These are phyloP conservation scores for Xylaria curta DNA, from an alignment of 495 filamentous ascomycete species.

Conservation along the genomic window DNA sequence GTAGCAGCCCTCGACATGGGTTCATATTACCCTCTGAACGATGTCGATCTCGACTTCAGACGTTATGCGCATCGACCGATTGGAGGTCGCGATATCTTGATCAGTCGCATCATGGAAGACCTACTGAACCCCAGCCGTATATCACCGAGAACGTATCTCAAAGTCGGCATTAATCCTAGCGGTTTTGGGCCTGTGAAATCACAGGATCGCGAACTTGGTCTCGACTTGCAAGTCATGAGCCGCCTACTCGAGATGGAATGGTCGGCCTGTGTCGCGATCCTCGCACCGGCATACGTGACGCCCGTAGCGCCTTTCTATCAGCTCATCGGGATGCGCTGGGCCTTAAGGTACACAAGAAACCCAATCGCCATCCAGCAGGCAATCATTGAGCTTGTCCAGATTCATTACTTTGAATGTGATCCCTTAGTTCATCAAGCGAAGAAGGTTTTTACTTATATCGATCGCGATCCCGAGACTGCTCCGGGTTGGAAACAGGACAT, in stretches of 20 bases:
- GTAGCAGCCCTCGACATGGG: constrained; percentile 29
- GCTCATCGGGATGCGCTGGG: neutral
- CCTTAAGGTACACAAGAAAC: neutral
- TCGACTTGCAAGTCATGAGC: constrained; percentile 38
- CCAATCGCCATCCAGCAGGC: constrained; percentile 18
- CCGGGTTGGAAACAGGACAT: constrained; percentile 33
- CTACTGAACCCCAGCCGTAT: constrained; percentile 38
- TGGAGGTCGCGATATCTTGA: constrained; percentile 42
- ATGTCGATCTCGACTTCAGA: constrained; percentile 40
- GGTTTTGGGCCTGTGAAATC: constrained; percentile 29
- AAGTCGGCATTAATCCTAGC: neutral
- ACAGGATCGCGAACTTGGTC: constrained; percentile 32
- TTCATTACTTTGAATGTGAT: constrained; percentile 43
- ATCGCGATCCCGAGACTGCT: neutral
- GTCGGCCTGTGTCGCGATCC: neutral
- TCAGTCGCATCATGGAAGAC: constrained; percentile 46
- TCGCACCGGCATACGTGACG: neutral
- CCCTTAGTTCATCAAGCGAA: constrained; percentile 37
- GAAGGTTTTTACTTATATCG: constrained; percentile 5
- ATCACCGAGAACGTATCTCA: constrained; percentile 26
- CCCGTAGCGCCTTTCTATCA: neutral
- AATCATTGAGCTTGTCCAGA: constrained; percentile 37
- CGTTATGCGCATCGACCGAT: constrained; percentile 44
- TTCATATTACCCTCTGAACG: constrained; percentile 46
- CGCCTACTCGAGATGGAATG: constrained; percentile 35